These are phyloP conservation scores for Saraca asoca DNA, from an alignment of 331 rosid genomes.

Conservation along the genomic window DNA sequence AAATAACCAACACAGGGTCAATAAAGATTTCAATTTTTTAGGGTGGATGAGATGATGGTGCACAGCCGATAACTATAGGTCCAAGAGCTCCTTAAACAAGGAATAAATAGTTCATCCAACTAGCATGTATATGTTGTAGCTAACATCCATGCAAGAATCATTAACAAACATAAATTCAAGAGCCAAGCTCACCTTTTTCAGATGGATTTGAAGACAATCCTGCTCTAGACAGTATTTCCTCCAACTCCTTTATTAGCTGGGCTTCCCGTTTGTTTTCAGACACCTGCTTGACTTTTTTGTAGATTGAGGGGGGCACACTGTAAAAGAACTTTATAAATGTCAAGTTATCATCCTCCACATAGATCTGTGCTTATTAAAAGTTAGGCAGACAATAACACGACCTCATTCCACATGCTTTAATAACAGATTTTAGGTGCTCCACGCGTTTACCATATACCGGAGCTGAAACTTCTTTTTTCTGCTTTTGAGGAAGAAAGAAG, in stretches of 20 bases:
- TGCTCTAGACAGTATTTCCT: slow-evolving; percentile 81
- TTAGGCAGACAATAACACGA: slow-evolving; percentile 38
- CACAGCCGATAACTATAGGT: slow-evolving; percentile 25
- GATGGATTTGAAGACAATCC: slow-evolving; percentile 83
- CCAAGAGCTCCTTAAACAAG: slow-evolving; percentile 1
- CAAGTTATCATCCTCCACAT: slow-evolving; percentile 34
- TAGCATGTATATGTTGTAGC: slow-evolving; percentile 26
- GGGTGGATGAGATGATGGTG: slow-evolving; percentile 7
- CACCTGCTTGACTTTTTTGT: slow-evolving; percentile 86
- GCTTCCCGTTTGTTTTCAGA: slow-evolving; percentile 84
- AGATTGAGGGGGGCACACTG: slow-evolving; percentile 84
- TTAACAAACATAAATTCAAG: slow-evolving; percentile 26
- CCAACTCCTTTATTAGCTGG: slow-evolving; percentile 77
- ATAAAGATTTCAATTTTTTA: slow-evolving; percentile 21
- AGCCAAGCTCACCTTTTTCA: slow-evolving; percentile 72
- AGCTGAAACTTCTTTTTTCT: slow-evolving; percentile 82
- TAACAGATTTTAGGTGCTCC: slow-evolving; percentile 84
- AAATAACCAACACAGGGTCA: slow-evolving; percentile 8
- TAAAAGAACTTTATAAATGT: slow-evolving; percentile 32
- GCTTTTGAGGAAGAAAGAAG: slow-evolving; percentile 27
- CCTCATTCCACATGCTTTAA: slow-evolving; percentile 99
- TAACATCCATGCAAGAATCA: slow-evolving; percentile 24
- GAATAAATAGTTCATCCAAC: slow-evolving; percentile 28
- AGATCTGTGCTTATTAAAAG: slow-evolving; percentile 30
- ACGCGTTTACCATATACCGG: slow-evolving; percentile 81